phyloP scores from a whole-genome alignment of 176 grass and related monocot genomes.

The Musa acuminata region DNA sequence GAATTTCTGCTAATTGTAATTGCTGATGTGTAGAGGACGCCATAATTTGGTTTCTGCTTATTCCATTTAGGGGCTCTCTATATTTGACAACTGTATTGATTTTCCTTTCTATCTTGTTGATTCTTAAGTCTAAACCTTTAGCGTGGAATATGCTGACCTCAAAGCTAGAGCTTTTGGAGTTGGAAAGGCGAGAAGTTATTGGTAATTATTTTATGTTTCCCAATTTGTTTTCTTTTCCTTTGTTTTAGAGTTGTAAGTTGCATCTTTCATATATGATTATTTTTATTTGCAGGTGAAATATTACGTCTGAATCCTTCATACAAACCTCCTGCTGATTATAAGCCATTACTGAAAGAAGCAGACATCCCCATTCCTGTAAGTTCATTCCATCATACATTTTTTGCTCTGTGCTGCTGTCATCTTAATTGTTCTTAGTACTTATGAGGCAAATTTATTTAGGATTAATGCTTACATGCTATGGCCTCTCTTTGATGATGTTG shows the following conservation, averaged over 20 bases:
- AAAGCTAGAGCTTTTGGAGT: slow-evolving; percentile 51
- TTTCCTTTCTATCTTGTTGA: neutral
- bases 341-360: slow-evolving; percentile 73
- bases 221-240: slow-evolving; percentile 15
- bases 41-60: neutral
- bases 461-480: neutral
- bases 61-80: neutral
- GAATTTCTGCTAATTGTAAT: neutral
- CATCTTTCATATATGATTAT: neutral
- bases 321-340: slow-evolving; percentile 77
- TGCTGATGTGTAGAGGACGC: neutral
- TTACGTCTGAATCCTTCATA: slow-evolving; percentile 62
- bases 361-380: slow-evolving; percentile 73
- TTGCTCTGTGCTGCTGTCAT: neutral
- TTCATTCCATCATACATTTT: slow-evolving; percentile 10
- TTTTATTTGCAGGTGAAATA: slow-evolving; percentile 59
- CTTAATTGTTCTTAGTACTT: neutral
- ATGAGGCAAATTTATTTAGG: neutral
- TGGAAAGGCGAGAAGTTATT: slow-evolving; percentile 80
- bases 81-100: neutral
- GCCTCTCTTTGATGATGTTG: neutral
- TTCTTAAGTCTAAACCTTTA: neutral
- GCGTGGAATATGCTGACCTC: slow-evolving; percentile 26
- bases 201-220: slow-evolving; percentile 41
- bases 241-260: neutral